Percentiles rank a stretch among this genome's conserved stretches.
Conservation (phyloP, 371 early-diverging fungal genomes). For the Phascolomyces articulosus region DNA sequence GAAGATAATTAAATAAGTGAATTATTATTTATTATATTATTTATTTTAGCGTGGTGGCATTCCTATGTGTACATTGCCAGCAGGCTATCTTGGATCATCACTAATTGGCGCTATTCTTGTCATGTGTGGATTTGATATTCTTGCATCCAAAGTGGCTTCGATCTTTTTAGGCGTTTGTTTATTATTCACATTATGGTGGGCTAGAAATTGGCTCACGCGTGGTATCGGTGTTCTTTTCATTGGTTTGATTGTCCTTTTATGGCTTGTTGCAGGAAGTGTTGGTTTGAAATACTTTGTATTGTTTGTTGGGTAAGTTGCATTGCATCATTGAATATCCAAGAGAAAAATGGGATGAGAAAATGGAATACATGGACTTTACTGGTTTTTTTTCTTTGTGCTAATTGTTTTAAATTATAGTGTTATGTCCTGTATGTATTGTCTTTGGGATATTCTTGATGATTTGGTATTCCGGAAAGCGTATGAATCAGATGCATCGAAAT, state of each 20-base stretch:
- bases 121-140: conserved; percentile 86
- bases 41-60: conserved; percentile 65
- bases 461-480: conserved; percentile 87
- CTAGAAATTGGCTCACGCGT: conserved; percentile 87
- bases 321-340: too few relatives aligned
- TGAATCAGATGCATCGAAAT: conserved; percentile 91
- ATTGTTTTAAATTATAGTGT: conserved; percentile 47
- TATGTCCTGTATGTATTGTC: conserved; percentile 89
- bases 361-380: too few relatives aligned
- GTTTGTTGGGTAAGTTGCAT: conserved; percentile 86
- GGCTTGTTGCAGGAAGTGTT: conserved; percentile 77
- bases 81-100: conserved; percentile 80
- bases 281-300: conserved; percentile 87
- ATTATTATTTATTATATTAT: not conserved
- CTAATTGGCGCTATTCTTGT: conserved; percentile 88
- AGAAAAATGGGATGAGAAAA: too few relatives aligned
- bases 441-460: conserved; percentile 96
- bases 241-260: conserved; percentile 80
- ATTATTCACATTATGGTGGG: conserved; percentile 80
- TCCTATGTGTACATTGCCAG: conserved; percentile 77
- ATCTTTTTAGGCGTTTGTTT: conserved; percentile 80
- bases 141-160: conserved; percentile 85
- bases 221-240: conserved; percentile 82
- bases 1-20: not conserved
- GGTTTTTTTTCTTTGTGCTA: too few relatives aligned